Evolutionary conservation across 176 grass and related monocot genomes (phyloP), one percentile per base, ranked within the genome.

Genomic region (Rhynchospora tenuis): DNA sequence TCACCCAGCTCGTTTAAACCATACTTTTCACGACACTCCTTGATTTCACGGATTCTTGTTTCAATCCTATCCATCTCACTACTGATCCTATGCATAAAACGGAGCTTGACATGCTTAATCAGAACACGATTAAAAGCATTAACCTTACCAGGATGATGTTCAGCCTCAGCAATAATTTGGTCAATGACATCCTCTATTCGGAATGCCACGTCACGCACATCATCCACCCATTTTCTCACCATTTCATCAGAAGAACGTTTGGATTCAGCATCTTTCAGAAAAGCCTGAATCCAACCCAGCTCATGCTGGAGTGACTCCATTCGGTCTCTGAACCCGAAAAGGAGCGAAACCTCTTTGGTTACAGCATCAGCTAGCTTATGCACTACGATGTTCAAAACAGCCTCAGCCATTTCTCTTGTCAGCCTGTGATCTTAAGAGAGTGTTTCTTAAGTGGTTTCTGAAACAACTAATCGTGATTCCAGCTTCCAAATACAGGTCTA

Each of bases 251-350:
- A 64, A 5, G 12, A 64, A 12, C 12, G 61, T 23, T 26, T 64
- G 9, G 23, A 64, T 64, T 64, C 61, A 13, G 61, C 61, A 64
- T 64, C 61, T 27, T 64, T 64, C 23, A 64, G 23, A 12, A 64
- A 64, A 64, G 61, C 61, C 61, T 64, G 61, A 27, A 64, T 64
- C 61, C 61, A 64, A 27, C 61, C 61, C 61, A 64, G 61, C 61
- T 64, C 61, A 7, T 28, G 24, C 22, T 13, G 22, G 5, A 64
- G 61, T 1, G 23, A 64, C 4, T 64, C 61, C 61, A 64, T 64
- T 11, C 61, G 61, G 61, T 6, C 23, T 12, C 10, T 28, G 8
- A 64, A 27, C 23, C 23, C 61, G 24, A 3, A 64, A 12, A 64
- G 61, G 10, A 64, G 27, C 9, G 11, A 64, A 12, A 17, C 61